phyloP scores from a whole-genome alignment of 78 protist genomes.

The Mantamonas sphyraenae region DNA sequence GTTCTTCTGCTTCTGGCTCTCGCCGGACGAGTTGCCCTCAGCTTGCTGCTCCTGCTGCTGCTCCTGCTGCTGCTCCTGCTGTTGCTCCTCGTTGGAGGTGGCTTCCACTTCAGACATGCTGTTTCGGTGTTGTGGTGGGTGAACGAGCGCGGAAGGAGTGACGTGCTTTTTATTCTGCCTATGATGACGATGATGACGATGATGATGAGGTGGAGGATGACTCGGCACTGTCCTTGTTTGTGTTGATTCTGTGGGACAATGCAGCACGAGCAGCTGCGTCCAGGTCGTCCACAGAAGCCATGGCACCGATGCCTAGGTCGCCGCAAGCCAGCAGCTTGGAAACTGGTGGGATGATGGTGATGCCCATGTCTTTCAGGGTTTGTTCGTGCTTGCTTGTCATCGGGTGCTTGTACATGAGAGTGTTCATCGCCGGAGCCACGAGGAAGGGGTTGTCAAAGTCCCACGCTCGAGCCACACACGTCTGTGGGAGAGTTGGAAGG shows the following conservation, averaged over 20 bases:
- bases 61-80: no score
- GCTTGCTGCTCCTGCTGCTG: no score
- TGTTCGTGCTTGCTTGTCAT: constrained; percentile 55
- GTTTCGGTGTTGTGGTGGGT: constrained; percentile 11
- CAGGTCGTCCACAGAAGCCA: no score
- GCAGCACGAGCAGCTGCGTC: no score
- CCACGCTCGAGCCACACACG: constrained; percentile 77
- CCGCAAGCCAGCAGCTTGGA: constrained; percentile 71
- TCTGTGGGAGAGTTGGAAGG: no score
- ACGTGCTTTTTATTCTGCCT: background rate
- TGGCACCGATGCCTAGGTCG: constrained; percentile 66
- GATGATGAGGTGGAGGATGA: no score
- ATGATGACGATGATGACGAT: background rate
- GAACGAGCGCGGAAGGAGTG: background rate
- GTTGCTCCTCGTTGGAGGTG: no score
- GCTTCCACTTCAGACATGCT: no score
- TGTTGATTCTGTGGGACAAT: background rate
- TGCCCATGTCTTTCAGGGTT: constrained; percentile 14
- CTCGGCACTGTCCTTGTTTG: constrained; percentile 1
- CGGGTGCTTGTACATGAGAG: constrained; percentile 86
- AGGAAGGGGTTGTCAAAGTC: constrained; percentile 32
- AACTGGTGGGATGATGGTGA: constrained; percentile 49
- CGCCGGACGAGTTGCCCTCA: no score
- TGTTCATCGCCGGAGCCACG: constrained; percentile 90
- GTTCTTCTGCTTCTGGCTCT: no score